Evolutionary conservation across 2,329 filamentous ascomycete species (phyloP).

Genomic region (Xylaria arbuscula): DNA sequence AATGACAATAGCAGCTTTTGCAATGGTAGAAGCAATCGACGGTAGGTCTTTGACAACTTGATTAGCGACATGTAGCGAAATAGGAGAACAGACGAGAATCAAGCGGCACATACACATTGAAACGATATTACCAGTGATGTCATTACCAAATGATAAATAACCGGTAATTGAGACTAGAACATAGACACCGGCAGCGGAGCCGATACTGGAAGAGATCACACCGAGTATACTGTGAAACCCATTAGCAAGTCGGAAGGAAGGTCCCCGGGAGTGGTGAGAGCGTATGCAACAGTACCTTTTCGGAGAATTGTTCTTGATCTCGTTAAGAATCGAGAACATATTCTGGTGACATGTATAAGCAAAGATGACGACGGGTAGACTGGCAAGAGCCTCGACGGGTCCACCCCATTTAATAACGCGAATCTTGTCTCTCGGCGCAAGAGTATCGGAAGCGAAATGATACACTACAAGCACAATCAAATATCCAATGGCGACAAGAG

Average conservation of each 20-base stretch:
- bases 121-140: slow-evolving; percentile 91
- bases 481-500: slow-evolving; percentile 92
- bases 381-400: slow-evolving; percentile 80
- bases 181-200: slow-evolving; percentile 87
- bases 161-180: slow-evolving; percentile 93
- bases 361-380: slow-evolving; percentile 95
- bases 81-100: background rate
- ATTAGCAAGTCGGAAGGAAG: slow-evolving; percentile 32
- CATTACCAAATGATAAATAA: slow-evolving; percentile 94
- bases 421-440: slow-evolving; percentile 78
- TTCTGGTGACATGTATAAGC: slow-evolving; percentile 99
- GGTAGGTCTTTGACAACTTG: slow-evolving; percentile 64
- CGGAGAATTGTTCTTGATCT: slow-evolving; percentile 87
- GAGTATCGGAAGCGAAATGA: slow-evolving; percentile 85
- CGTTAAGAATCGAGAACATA: slow-evolving; percentile 99
- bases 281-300: slow-evolving; percentile 50
- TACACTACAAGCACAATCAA: slow-evolving; percentile 92
- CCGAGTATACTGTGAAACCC: slow-evolving; percentile 71
- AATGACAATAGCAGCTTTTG: slow-evolving; percentile 93
- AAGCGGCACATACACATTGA: slow-evolving; percentile 76
- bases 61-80: slow-evolving; percentile 27
- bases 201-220: slow-evolving; percentile 86
- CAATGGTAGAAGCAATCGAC: slow-evolving; percentile 87
- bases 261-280: background rate
- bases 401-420: slow-evolving; percentile 83